phyloP scores from a whole-genome alignment of 1,139 yeast genomes.

The Suhomyces kunorum region DNA sequence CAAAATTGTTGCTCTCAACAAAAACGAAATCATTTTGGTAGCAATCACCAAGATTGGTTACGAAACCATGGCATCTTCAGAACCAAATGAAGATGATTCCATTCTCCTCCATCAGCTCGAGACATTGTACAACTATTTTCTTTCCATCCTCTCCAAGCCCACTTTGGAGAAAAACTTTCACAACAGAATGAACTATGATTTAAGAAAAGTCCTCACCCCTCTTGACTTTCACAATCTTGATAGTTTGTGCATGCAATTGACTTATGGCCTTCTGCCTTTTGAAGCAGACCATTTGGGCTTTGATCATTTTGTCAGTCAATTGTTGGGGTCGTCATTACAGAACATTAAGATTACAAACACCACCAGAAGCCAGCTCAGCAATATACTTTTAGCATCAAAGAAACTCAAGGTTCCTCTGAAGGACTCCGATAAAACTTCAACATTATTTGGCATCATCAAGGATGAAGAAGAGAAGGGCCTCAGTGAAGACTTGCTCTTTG shows the following conservation, averaged over 20 bases:
- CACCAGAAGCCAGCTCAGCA: conserved; percentile 33
- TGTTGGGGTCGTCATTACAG: conserved; percentile 32
- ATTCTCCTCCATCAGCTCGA: conserved; percentile 58
- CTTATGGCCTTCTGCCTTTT: conserved; percentile 29
- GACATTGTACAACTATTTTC: conserved; percentile 73
- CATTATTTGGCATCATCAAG: conserved; percentile 11
- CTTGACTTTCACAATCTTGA: conserved; percentile 66
- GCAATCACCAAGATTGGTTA: conserved; percentile 59
- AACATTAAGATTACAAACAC: conserved; percentile 38
- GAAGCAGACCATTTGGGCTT: conserved; percentile 20
- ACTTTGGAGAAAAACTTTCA: conserved; percentile 68
- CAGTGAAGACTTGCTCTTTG: conserved; percentile 39
- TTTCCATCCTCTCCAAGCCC: conserved; percentile 77
- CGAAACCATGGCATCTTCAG: conserved; percentile 25
- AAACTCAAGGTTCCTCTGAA: conserved; percentile 18
- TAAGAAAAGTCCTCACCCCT: conserved; percentile 73
- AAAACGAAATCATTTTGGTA: conserved; percentile 71
- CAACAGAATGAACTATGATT: conserved; percentile 77
- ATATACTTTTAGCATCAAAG: conserved; percentile 29
- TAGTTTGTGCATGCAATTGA: conserved; percentile 57
- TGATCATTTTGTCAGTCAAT: conserved; percentile 30
- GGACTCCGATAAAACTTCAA: conserved; percentile 13
- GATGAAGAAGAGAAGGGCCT: conserved; percentile 17
- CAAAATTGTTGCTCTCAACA: conserved; percentile 61
- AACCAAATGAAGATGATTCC: conserved; percentile 31